phyloP scores from a whole-genome alignment of 495 filamentous ascomycete species.

The Hyaloscypha variabilis region DNA sequence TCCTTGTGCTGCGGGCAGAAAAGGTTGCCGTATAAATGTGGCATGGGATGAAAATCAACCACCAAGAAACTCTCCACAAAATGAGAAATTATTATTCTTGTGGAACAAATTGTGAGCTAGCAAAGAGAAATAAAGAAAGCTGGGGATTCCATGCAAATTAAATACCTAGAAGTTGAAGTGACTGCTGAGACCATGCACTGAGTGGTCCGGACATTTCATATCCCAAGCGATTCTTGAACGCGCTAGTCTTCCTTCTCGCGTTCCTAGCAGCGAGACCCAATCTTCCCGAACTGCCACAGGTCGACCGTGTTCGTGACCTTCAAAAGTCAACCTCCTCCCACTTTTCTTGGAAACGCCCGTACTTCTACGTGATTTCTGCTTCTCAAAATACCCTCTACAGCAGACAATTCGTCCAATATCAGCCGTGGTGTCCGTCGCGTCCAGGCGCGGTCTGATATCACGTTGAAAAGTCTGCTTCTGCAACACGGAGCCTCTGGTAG shows the following conservation, averaged over 20 bases:
- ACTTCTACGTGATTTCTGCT: background rate
- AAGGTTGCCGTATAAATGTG: background rate
- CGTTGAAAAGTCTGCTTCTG: constrained; percentile 17
- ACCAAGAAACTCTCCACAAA: background rate
- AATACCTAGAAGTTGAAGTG: background rate
- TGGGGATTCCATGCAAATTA: background rate
- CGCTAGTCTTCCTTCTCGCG: constrained; percentile 20
- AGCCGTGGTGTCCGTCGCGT: constrained; percentile 25
- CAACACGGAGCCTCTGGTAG: background rate
- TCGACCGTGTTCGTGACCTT: constrained; percentile 32
- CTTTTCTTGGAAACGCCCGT: constrained; percentile 4
- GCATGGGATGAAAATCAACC: background rate
- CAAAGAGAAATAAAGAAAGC: background rate
- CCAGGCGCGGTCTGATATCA: constrained; percentile 27
- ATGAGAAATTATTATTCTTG: background rate
- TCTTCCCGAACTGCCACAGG: constrained; percentile 15
- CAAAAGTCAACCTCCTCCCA: constrained; percentile 20
- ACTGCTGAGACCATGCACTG: background rate
- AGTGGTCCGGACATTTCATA: background rate
- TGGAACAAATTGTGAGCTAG: background rate
- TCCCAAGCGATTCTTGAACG: constrained; percentile 9
- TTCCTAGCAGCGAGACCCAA: constrained; percentile 16
- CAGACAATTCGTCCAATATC: constrained; percentile 18
- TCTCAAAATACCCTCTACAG: constrained; percentile 1
- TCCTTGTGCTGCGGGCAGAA: constrained; percentile 16